Base-by-base conservation (phyloP, 495 filamentous ascomycete genomes). In the Alectoria sarmentosa region DNA sequence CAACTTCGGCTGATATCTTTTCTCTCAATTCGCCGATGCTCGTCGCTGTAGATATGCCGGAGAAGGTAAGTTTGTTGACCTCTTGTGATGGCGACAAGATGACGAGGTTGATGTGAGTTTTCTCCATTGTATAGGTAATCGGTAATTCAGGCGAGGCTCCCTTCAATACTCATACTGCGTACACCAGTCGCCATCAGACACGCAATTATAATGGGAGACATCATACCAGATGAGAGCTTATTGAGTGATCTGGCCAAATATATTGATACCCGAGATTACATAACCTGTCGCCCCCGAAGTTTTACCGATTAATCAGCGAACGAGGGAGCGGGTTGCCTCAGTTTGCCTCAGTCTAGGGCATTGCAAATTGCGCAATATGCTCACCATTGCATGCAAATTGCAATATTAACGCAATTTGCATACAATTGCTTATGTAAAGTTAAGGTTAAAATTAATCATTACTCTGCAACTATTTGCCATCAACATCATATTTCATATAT, bases 51-150 rank as follows among this genome's bases (percentile, higher is more conserved):
- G 83, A 74, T 21, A 90, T 62, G 26, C 78, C 73, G 3, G 78
- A 69, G 60, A 90, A 80, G 23, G 78, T 78, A 44, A 88, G 72
- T 9, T 79, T 80, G 36, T 77, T 77, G 5, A 86, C 77, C 32
- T 83, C 82, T 38, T 79, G 69, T 2, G 85, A 86, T 4, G 87
- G 87, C 67, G 86, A 89, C 14, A 90, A 68, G 52, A 90, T 76
- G 67, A 87, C 79, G 37, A 91, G 74, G 37, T 67, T 69, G 63
- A 72, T 70, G 13, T 65, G 55, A 21, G 56, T 60, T 41, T 65
- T 65, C 39, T 34, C 63, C 63, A 65, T 65, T 26, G 32, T 60
- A 54, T 19, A 32, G 4, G 17, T 55, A 30, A 21, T 21, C 15
- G 6, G 17, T 19, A 14, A 3, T 34, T 34, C 52, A 34, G 21